Evolutionary conservation across 495 filamentous ascomycete genomes (phyloP).

Genomic region (Neurospora sp.): DNA sequence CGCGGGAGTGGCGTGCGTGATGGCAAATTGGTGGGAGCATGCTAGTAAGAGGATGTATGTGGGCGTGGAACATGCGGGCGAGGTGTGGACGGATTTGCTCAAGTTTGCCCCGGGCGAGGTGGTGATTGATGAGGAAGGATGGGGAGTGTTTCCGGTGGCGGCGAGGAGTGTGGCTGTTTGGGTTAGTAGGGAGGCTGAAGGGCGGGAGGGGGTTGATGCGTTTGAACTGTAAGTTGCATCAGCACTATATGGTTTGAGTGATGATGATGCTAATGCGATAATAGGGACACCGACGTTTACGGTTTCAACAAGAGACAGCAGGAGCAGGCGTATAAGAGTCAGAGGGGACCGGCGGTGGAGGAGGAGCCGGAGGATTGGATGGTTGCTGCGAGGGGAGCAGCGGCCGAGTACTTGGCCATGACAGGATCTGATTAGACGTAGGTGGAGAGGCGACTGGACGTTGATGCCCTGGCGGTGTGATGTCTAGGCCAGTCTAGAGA

Average conservation of each 20-base stretch:
- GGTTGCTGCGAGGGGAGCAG: background rate
- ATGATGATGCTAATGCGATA: too few relatives aligned
- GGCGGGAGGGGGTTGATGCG: slow-evolving; percentile 34
- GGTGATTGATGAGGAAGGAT: slow-evolving; percentile 45
- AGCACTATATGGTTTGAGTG: too few relatives aligned
- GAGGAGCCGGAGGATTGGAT: background rate
- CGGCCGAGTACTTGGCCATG: background rate
- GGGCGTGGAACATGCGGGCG: slow-evolving; percentile 43
- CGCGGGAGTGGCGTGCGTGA: slow-evolving; percentile 48
- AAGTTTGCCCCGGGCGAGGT: slow-evolving; percentile 38
- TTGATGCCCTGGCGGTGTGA: background rate
- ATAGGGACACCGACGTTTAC: background rate
- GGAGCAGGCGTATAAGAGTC: background rate
- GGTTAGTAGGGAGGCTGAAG: slow-evolving; percentile 43
- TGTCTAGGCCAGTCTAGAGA: background rate
- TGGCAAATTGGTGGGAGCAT: slow-evolving; percentile 41
- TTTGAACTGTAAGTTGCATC: slow-evolving; percentile 4
- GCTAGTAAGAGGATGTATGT: slow-evolving; percentile 49
- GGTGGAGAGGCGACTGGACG: background rate
- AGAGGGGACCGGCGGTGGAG: background rate
- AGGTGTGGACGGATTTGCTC: slow-evolving; percentile 55
- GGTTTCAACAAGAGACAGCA: background rate
- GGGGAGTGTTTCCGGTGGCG: slow-evolving; percentile 43
- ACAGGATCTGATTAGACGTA: background rate
- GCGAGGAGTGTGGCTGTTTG: slow-evolving; percentile 49